These are phyloP conservation scores for Aspergillus incahuasiensis DNA, from an alignment of 495 filamentous ascomycete genomes.

Conservation along the genomic window DNA sequence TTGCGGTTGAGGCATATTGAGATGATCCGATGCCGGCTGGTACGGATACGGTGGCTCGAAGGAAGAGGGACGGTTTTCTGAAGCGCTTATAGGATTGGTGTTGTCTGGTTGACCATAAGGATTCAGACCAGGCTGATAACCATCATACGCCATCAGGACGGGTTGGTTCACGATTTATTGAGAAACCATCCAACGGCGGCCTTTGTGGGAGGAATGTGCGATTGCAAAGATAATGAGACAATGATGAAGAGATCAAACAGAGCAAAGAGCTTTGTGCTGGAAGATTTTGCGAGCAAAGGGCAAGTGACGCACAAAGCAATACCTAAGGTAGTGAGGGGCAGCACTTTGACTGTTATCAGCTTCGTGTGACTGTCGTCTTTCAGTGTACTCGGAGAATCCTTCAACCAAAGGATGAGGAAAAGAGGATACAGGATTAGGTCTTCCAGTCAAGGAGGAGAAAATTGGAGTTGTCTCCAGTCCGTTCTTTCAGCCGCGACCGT, in stretches of 20 bases:
- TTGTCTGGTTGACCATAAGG: conserved; percentile 27
- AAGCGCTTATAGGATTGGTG: conserved; percentile 19
- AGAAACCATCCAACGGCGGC: neutral
- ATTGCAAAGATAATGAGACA: neutral
- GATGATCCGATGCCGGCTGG: conserved; percentile 29
- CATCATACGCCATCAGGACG: conserved; percentile 41
- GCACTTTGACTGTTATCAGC: neutral
- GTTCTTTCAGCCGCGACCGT: conserved; percentile 13
- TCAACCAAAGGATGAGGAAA: neutral
- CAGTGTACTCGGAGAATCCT: neutral
- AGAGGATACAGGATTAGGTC: conserved; percentile 6
- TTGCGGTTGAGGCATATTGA: conserved; percentile 40
- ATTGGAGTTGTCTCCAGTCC: conserved; percentile 8
- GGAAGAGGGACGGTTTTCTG: conserved; percentile 22
- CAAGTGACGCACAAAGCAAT: neutral
- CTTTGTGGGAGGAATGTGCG: neutral
- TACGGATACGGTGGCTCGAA: conserved; percentile 34
- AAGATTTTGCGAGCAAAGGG: conserved; percentile 2
- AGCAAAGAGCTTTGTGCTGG: conserved; percentile 3
- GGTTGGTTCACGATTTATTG: conserved; percentile 2
- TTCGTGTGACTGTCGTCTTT: conserved; percentile 1
- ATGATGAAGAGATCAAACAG: conserved; percentile 2
- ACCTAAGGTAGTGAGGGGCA: conserved; percentile 10
- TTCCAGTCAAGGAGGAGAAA: conserved; percentile 8
- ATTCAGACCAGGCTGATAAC: conserved; percentile 26